Base-by-base conservation (phyloP, 2,329 filamentous ascomycete species). In the Phialophora tarda region DNA sequence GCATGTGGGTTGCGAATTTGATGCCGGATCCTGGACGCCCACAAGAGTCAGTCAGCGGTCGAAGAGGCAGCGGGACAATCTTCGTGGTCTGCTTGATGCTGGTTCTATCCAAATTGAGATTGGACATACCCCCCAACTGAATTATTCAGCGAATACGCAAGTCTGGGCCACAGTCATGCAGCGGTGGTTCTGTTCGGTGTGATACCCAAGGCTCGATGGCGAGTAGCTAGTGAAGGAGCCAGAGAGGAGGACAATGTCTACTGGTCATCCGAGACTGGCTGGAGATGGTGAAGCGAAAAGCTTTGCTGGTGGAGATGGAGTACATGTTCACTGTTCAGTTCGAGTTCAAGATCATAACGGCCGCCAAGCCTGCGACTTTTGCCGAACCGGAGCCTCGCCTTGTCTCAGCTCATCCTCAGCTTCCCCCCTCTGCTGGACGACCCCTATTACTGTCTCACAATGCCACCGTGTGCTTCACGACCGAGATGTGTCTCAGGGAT, bases 61-160 rank as follows among this genome's bases (percentile, higher is more conserved):
- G 24, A 57, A 32, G 23, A 55, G 21, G 34, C 24, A 30, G 26
- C 14, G 38, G 17, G 5, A 44, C 14, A 44, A 23, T 57, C 51
- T 28, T 17, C 11, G 24, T 58, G 26, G 14, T 30, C 26, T 44
- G 38, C 44, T 24, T 58, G 51, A 55, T 44, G 38, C 41, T 26
- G 57, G 48, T 28, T 5, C 26, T 11, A 53, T 55, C 30, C 47
- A 66, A 14, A 54, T 56, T 28, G 55, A 62, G 41, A 57, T 21
- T 28, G 51, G 56, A 68, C 66, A 57, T 65, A 68, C 66, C 63
- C 62, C 59, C 54, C 47, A 34, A 44, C 23, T 59, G 64, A 69
- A 69, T 69, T 69, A 69, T 69, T 69, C 67, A 69, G 67, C 67
- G 54, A 63, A 28, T 28, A 56, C 30, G 47, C 59, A 24, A 58